Conservation (phyloP, 2,329 filamentous ascomycete species). For the Fusarium sp. region DNA sequence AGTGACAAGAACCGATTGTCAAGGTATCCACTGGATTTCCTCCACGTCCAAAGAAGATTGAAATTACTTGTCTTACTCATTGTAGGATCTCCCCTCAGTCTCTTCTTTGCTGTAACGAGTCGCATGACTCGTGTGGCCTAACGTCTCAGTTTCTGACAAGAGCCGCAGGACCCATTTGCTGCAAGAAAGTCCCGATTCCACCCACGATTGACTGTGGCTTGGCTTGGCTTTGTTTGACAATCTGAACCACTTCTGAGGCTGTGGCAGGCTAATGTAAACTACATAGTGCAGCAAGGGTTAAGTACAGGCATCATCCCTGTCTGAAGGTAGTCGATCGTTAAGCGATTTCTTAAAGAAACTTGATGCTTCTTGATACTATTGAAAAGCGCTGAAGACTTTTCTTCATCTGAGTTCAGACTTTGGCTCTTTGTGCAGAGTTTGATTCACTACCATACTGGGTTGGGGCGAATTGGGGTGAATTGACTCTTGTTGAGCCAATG, state of each 20-base stretch:
- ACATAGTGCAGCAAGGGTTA: not conserved
- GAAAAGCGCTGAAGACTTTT: not conserved
- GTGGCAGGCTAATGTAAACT: constrained; percentile 13
- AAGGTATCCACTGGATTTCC: not conserved
- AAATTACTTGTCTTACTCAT: not conserved
- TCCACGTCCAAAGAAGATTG: not conserved
- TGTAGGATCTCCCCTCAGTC: not conserved
- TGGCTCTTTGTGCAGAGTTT: not conserved
- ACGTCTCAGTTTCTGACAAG: constrained; percentile 1
- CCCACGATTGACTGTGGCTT: constrained; percentile 6
- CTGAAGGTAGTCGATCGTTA: constrained; percentile 12
- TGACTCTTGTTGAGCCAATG: not conserved
- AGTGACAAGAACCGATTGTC: not conserved
- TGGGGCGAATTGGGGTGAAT: not conserved
- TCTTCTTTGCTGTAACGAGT: not conserved
- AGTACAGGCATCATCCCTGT: constrained; percentile 30
- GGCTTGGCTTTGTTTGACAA: constrained; percentile 19
- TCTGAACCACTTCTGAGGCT: constrained; percentile 20
- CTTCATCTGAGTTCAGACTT: not conserved
- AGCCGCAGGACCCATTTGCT: constrained; percentile 14
- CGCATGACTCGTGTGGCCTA: constrained; percentile 20
- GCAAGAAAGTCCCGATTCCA: constrained; percentile 1
- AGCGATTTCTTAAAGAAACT: not conserved
- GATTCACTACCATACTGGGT: not conserved
- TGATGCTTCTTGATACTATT: constrained; percentile 1